Evolutionary conservation across 495 filamentous ascomycete genomes (phyloP).

Genomic region (Thozetella sp.): DNA sequence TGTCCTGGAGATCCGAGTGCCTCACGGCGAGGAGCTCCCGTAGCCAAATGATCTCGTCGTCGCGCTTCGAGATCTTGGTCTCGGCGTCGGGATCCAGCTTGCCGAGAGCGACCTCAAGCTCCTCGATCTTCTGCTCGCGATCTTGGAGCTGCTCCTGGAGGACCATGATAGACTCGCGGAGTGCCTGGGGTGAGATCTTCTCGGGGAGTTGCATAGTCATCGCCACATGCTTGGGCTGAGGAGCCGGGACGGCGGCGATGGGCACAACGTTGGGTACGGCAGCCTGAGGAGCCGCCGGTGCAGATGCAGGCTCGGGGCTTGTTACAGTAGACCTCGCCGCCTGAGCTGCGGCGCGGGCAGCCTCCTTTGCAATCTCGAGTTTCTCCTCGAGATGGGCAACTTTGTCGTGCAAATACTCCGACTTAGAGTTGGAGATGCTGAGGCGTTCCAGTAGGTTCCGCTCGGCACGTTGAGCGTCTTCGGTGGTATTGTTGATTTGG

Average conservation of each 20-base stretch:
- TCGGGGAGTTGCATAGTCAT: constrained; percentile 66
- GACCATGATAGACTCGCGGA: constrained; percentile 93
- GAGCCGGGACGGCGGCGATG: not conserved
- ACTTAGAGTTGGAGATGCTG: constrained; percentile 76
- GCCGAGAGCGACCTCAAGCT: constrained; percentile 72
- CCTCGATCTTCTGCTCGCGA: constrained; percentile 85
- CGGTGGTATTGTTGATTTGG: constrained; percentile 66
- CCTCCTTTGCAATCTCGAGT: constrained; percentile 86
- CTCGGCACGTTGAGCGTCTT: constrained; percentile 73
- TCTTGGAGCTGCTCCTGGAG: constrained; percentile 96
- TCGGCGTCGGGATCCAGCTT: constrained; percentile 72
- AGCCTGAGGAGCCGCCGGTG: constrained; percentile 2
- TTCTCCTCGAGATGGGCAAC: constrained; percentile 81
- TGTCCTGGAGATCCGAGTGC: constrained; percentile 88
- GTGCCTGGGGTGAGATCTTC: constrained; percentile 89
- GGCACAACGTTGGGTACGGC: not conserved
- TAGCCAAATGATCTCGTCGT: constrained; percentile 94
- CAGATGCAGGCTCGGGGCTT: constrained; percentile 26
- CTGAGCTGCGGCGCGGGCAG: constrained; percentile 83
- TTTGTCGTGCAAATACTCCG: constrained; percentile 77
- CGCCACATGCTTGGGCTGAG: constrained; percentile 24
- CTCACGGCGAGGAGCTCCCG: constrained; percentile 91
- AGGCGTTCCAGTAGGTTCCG: constrained; percentile 70
- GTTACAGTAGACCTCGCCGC: constrained; percentile 71
- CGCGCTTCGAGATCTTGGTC: constrained; percentile 79